phyloP scores from a whole-genome alignment of 805 yeast species.

The Yarrowia phangngaensis region DNA sequence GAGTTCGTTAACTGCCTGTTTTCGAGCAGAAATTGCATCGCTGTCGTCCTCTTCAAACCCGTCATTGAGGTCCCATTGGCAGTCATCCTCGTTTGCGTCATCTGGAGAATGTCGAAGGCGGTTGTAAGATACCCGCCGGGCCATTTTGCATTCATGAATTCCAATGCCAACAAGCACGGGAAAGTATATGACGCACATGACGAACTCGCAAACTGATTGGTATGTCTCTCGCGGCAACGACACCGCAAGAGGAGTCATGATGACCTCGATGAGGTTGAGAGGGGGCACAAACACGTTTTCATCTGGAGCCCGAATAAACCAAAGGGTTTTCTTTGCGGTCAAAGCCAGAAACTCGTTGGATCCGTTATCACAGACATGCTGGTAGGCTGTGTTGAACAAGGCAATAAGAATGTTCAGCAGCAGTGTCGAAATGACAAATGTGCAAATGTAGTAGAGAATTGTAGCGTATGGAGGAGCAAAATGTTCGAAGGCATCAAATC shows the following conservation, averaged over 20 bases:
- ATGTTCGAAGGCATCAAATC: conserved; percentile 61
- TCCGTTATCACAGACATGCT: conserved; percentile 75
- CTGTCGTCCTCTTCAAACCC: conserved; percentile 48
- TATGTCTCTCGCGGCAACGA: conserved; percentile 39
- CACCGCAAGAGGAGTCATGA: conserved; percentile 45
- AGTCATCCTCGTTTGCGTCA: conserved; percentile 73
- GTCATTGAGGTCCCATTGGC: conserved; percentile 80
- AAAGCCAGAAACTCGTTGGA: conserved; percentile 80
- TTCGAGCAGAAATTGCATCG: conserved; percentile 47
- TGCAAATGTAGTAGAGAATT: conserved; percentile 70
- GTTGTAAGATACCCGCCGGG: conserved; percentile 69
- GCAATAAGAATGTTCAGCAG: conserved; percentile 82
- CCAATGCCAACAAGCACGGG: conserved; percentile 64
- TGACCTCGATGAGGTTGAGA: conserved; percentile 64
- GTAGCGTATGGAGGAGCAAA: conserved; percentile 85
- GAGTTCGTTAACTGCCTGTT: conserved; percentile 33
- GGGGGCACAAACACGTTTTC: conserved; percentile 83
- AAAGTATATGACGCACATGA: conserved; percentile 63
- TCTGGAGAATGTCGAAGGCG: conserved; percentile 60
- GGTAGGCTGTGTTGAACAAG: conserved; percentile 77
- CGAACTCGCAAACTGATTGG: conserved; percentile 47
- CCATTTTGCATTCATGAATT: conserved; percentile 58
- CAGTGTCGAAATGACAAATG: conserved; percentile 69
- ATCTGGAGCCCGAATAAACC: conserved; percentile 86
- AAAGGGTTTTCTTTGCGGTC: conserved; percentile 75